phyloP scores from a whole-genome alignment of 2,329 filamentous ascomycete species.

The Daldinia eschscholtzii region DNA sequence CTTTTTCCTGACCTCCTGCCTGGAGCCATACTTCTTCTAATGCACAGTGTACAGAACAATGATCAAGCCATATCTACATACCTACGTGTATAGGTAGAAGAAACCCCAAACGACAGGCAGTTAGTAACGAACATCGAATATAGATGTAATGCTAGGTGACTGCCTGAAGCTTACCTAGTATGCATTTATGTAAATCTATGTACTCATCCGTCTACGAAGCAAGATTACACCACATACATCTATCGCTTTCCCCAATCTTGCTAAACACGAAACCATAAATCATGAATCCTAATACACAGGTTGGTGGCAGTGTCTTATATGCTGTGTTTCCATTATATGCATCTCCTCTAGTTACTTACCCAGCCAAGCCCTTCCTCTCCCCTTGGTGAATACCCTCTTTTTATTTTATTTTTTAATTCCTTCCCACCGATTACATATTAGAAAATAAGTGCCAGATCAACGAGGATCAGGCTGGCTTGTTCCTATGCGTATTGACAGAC shows the following conservation, averaged over 20 bases:
- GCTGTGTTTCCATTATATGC: conserved; percentile 31
- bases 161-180: not conserved
- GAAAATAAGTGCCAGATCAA: conserved; percentile 32
- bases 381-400: conserved; percentile 1
- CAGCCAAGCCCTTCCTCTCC: not conserved
- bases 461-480: not conserved
- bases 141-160: not conserved
- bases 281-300: not conserved
- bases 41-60: too few relatives aligned
- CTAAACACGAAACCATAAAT: not conserved
- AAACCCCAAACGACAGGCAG: not conserved
- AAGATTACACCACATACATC: conserved; percentile 7
- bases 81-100: not conserved
- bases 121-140: not conserved
- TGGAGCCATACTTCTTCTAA: not conserved
- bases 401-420: conserved; percentile 13
- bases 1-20: not conserved
- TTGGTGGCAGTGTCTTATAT: conserved; percentile 13
- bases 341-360: conserved; percentile 20
- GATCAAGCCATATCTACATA: not conserved
- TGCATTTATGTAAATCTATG: not conserved
- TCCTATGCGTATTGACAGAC: not conserved
- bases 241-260: conserved; percentile 3
- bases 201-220: not conserved
- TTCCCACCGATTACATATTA: conserved; percentile 37